Evolutionary conservation across 139 green algal species (phyloP).

Genomic region (Volvox reticuliferus): DNA sequence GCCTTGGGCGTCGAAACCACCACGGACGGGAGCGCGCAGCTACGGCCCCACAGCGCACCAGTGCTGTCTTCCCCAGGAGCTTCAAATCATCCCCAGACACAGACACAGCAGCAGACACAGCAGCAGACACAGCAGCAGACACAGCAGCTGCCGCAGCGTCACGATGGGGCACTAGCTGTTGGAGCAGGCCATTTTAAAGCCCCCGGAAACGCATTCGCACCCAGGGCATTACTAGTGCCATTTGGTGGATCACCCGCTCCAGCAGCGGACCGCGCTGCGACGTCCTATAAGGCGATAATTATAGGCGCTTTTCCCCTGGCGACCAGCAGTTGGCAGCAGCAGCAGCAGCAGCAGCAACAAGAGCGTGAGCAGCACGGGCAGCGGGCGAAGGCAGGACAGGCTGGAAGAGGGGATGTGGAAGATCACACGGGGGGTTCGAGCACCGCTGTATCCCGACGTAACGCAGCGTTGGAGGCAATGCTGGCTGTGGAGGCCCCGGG

Average conservation of each 20-base stretch:
- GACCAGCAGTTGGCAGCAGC: not conserved
- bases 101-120: not conserved
- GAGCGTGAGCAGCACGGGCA: too few relatives aligned
- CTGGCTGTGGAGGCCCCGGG: too few relatives aligned
- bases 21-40: not conserved
- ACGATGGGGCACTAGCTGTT: too few relatives aligned
- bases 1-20: too few relatives aligned
- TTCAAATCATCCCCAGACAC: too few relatives aligned
- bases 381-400: too few relatives aligned
- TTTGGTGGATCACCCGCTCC: not conserved
- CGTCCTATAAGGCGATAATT: too few relatives aligned
- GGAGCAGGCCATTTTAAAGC: too few relatives aligned
- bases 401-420: not conserved
- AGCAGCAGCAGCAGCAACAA: not conserved
- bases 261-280: not conserved
- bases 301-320: not conserved
- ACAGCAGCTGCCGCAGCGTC: not conserved
- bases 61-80: not conserved
- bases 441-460: not conserved
- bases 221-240: too few relatives aligned
- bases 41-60: not conserved
- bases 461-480: not conserved
- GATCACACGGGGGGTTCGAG: not conserved
- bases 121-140: not conserved
- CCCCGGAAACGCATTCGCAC: too few relatives aligned